Base-by-base conservation (phyloP, 495 filamentous ascomycete genomes). In the Jackrogersella multiformis region DNA sequence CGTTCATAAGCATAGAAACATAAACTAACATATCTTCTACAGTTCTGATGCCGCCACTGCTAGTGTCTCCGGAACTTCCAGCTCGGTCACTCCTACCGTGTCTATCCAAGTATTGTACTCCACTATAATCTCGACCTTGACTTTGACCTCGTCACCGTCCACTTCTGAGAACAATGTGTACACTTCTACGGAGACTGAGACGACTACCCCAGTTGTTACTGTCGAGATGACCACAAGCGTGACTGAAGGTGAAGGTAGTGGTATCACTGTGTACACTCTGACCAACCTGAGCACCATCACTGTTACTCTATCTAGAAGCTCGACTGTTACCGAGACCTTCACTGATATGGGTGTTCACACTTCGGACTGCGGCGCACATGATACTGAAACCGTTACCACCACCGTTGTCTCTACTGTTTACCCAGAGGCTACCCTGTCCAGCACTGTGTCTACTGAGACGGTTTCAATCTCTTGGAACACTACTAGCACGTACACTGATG, bases 401-500 rank as follows among this genome's bases (percentile, higher is more conserved):
- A 62, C 66, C 8, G 20, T 74, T 4, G 8, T 69, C 32, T 62
- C 69, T 5, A 73, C 73, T 5, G 72, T 73, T 4, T 61, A 44
- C 13, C 54, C 26, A 44, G 36, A 18, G n/a, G 10, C 53, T 21
- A 20, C 9, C 2, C 7, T 26, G 2, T 38, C 63, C 13, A 61
- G 42, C 16, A 53, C 41, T 21, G 28, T 28, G 6, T 35, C 38
- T 12, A 56, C 48, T 12, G 6, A 51, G 21, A 52, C 61, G 7
- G 32, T 56, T 26, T 39, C 55, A 0, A 48, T 28, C 36, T 34
- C 52, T n/a, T 39, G 15, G 4, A 46, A 42, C 48, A 56, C 35
- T 4, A 51, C 45, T 20, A 61, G 49, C 24, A 45, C 44, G 7
- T 39, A 35, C n/a, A 21, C 35, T 28, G 21, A 10, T 7, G 18